Conservation (phyloP, 768 basidiomycete species). For the Trametes coccinea region DNA sequence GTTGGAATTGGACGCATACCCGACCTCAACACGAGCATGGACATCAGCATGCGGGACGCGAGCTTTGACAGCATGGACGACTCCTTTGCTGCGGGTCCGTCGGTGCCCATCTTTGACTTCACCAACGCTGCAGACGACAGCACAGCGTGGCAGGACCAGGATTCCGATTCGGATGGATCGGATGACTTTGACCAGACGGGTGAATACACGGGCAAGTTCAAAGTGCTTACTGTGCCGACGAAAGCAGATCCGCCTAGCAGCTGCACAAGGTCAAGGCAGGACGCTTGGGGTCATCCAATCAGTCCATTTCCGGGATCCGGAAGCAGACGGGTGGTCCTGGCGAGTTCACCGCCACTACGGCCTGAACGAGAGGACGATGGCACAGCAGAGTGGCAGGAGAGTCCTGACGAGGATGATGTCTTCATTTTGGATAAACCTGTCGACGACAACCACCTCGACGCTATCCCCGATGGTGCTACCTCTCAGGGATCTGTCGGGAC, state of each 20-base stretch:
- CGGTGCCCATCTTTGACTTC: slow-evolving; percentile 27
- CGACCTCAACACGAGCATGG: slow-evolving; percentile 22
- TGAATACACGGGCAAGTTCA: slow-evolving; percentile 70
- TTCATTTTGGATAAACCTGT: slow-evolving; percentile 15
- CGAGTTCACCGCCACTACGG: slow-evolving; percentile 8
- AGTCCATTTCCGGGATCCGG: slow-evolving; percentile 56
- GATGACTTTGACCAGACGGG: slow-evolving; percentile 44
- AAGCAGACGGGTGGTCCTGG: slow-evolving; percentile 6
- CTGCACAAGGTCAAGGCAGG: slow-evolving; percentile 47
- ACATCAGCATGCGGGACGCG: slow-evolving; percentile 12
- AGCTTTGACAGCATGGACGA: slow-evolving; percentile 21
- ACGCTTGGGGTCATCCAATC: slow-evolving; percentile 67
- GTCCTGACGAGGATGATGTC: slow-evolving; percentile 18
- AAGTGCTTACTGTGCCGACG: slow-evolving; percentile 53
- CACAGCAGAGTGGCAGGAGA: background rate
- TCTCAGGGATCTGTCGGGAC: background rate
- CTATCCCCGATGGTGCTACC: background rate
- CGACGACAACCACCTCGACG: background rate
- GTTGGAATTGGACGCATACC: slow-evolving; percentile 12
- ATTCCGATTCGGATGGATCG: slow-evolving; percentile 26
- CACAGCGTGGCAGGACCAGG: slow-evolving; percentile 21
- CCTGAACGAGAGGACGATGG: slow-evolving; percentile 20
- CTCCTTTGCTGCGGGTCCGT: slow-evolving; percentile 10
- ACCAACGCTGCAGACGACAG: slow-evolving; percentile 5
- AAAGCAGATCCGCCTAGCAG: slow-evolving; percentile 69